phyloP scores from a whole-genome alignment of 108 stramenopile genomes.

The Nitzschia palea region DNA sequence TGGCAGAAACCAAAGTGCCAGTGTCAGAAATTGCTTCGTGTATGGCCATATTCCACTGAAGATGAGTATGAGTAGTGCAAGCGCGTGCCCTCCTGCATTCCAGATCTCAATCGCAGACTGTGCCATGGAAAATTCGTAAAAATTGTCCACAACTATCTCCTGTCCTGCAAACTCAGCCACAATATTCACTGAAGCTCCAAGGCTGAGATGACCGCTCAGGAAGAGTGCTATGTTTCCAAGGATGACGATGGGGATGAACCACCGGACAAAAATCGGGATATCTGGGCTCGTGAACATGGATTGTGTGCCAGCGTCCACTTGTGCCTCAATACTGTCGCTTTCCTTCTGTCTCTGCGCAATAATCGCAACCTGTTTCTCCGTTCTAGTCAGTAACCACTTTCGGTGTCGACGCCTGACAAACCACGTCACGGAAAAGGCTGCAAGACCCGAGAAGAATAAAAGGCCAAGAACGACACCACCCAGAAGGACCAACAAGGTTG shows the following conservation, averaged over 20 bases:
- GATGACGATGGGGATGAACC: conserved; percentile 60
- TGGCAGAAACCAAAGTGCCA: conserved; percentile 70
- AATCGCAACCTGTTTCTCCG: conserved; percentile 14
- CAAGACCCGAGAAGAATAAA: conserved; percentile 16
- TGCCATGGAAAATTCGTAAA: conserved; percentile 73
- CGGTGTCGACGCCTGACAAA: conserved; percentile 47
- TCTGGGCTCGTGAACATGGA: conserved; percentile 50
- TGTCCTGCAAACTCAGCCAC: conserved; percentile 60
- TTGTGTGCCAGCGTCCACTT: conserved; percentile 46
- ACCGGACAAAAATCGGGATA: conserved; percentile 48
- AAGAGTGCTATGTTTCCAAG: conserved; percentile 74
- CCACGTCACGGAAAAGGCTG: conserved; percentile 26
- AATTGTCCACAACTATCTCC: conserved; percentile 43
- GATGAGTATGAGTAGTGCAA: conserved; percentile 68
- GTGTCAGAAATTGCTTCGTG: conserved; percentile 65
- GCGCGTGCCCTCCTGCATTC: conserved; percentile 61
- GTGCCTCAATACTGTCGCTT: conserved; percentile 29
- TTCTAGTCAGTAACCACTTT: conserved; percentile 48
- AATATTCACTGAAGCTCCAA: conserved; percentile 69
- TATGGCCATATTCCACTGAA: conserved; percentile 86
- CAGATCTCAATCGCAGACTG: conserved; percentile 64
- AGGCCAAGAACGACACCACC: conserved; percentile 24
- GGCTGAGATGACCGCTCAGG: conserved; percentile 66
- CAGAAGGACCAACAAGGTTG: conserved; percentile 45
- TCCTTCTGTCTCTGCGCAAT: conserved; percentile 18